Conservation (phyloP, 495 filamentous ascomycete genomes). For the Aspergillus conjunctus region DNA sequence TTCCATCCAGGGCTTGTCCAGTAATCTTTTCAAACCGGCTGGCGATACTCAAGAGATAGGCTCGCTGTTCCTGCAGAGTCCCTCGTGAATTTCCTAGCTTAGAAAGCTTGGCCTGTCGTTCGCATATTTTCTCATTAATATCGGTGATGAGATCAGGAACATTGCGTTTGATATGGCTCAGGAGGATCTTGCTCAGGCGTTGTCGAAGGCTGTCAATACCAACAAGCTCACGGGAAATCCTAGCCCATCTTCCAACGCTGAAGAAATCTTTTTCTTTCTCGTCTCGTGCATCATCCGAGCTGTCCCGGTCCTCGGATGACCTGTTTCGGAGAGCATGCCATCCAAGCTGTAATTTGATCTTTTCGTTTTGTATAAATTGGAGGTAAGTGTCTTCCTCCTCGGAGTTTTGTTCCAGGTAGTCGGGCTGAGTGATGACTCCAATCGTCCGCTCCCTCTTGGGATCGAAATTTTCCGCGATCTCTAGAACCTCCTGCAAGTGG, state of each 20-base stretch:
- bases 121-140: slow-evolving; percentile 30
- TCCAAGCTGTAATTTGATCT: slow-evolving; percentile 62
- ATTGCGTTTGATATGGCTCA: slow-evolving; percentile 44
- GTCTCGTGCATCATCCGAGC: slow-evolving; percentile 33
- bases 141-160: slow-evolving; percentile 37
- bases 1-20: slow-evolving; percentile 55
- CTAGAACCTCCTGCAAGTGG: slow-evolving; percentile 52
- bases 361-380: slow-evolving; percentile 58
- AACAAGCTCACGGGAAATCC: slow-evolving; percentile 24
- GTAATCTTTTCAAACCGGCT: slow-evolving; percentile 52
- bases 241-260: slow-evolving; percentile 38
- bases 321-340: slow-evolving; percentile 72
- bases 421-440: slow-evolving; percentile 54
- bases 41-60: slow-evolving; percentile 56
- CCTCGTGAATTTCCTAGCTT: slow-evolving; percentile 54
- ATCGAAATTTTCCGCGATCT: slow-evolving; percentile 45
- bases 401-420: slow-evolving; percentile 36
- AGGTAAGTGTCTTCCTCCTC: slow-evolving; percentile 54
- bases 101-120: slow-evolving; percentile 30
- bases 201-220: slow-evolving; percentile 43
- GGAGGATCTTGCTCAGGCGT: slow-evolving; percentile 45
- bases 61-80: slow-evolving; percentile 52
- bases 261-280: slow-evolving; percentile 38
- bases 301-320: slow-evolving; percentile 40
- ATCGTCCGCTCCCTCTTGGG: slow-evolving; percentile 49